Percentiles rank a stretch among this genome's conserved stretches.
Evolutionary conservation across 805 yeast species (phyloP).

Genomic region (Cyberlindnera saturnus): DNA sequence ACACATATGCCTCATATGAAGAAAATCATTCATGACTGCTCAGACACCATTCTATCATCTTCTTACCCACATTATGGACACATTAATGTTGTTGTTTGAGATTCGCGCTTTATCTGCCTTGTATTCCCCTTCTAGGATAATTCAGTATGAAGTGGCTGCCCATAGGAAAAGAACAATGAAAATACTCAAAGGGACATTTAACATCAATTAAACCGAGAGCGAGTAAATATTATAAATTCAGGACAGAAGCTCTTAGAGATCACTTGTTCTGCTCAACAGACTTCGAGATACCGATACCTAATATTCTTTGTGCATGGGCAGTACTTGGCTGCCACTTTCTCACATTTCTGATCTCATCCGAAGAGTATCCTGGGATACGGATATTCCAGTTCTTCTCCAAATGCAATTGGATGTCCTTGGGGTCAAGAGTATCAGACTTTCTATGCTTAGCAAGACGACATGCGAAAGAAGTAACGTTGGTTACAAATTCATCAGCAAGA

Average conservation of each 20-base stretch:
- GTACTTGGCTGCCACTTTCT: constrained; percentile 65
- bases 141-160: no score
- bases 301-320: constrained; percentile 58
- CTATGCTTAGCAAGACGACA: constrained; percentile 94
- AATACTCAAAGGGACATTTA: constrained; percentile 44
- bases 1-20: no score
- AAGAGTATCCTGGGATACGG: constrained; percentile 85
- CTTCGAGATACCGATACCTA: constrained; percentile 57
- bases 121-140: no score
- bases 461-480: constrained; percentile 87
- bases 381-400: constrained; percentile 93
- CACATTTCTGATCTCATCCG: constrained; percentile 81
- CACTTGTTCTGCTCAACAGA: constrained; percentile 37
- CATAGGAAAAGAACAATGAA: no score
- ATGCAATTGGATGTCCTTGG: constrained; percentile 85
- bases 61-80: no score
- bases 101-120: no score
- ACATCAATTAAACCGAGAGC: constrained; percentile 49
- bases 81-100: no score
- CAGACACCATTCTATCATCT: no score
- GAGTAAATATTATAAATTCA: constrained; percentile 45
- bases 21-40: no score
- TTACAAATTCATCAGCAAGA: constrained; percentile 91
- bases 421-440: constrained; percentile 79
- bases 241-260: neutral